phyloP scores from a whole-genome alignment of 352 stramenopile genomes.

The Saprolegnia diclina region DNA sequence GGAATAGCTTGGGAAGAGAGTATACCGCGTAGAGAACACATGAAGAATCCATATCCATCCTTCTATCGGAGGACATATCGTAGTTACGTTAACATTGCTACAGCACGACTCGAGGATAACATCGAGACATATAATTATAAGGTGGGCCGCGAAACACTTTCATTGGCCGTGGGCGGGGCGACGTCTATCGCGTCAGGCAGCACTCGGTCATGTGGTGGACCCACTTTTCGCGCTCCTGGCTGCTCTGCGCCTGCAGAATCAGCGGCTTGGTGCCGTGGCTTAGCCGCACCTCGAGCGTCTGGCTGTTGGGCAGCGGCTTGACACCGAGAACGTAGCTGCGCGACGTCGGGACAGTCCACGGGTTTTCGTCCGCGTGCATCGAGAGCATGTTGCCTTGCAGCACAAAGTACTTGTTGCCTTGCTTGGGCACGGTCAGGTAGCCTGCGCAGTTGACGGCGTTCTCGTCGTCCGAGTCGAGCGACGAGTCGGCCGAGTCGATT shows the following conservation, averaged over 20 bases:
- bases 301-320: constrained; percentile 49
- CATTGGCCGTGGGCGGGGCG: too few relatives aligned
- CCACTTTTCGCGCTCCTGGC: constrained; percentile 41
- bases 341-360: constrained; percentile 69
- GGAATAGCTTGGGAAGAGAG: too few relatives aligned
- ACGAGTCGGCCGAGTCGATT: constrained; percentile 59
- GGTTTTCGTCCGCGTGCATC: constrained; percentile 74
- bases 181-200: neutral
- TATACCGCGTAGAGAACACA: too few relatives aligned
- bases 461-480: constrained; percentile 60
- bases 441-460: neutral
- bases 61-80: neutral
- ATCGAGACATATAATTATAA: neutral
- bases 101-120: neutral
- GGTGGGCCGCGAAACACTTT: neutral
- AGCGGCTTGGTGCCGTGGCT: constrained; percentile 68
- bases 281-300: constrained; percentile 56
- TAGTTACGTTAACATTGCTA: neutral
- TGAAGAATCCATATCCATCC: too few relatives aligned
- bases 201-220: neutral
- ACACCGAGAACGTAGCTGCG: constrained; percentile 66
- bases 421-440: neutral
- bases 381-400: constrained; percentile 79
- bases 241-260: constrained; percentile 53
- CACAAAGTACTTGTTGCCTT: constrained; percentile 64